A percentile compares a stretch with the other conserved stretches of the same genome.
Evolutionary conservation across 306 rosid genomes (phyloP).

Genomic region (Fagus sylvatica): DNA sequence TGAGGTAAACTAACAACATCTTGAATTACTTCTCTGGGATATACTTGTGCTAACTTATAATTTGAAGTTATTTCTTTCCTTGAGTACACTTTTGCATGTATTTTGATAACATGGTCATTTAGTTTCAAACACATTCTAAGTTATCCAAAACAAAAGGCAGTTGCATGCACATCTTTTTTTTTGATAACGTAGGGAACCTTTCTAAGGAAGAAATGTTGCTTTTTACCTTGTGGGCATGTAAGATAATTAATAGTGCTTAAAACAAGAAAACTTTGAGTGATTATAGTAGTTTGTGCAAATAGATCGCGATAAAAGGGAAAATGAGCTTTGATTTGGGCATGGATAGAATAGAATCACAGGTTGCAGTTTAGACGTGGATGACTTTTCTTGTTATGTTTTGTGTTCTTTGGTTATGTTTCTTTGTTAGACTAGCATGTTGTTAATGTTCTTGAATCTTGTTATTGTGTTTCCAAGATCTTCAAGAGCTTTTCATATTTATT

Average conservation of each 20-base stretch:
- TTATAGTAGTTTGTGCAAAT: not conserved
- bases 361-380: not conserved
- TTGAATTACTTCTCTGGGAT: constrained; percentile 22
- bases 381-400: not conserved
- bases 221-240: not conserved
- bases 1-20: constrained; percentile 54
- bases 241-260: not conserved
- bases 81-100: not conserved
- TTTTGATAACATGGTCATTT: constrained; percentile 17
- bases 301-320: not conserved
- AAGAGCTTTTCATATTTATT: not conserved
- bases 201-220: not conserved
- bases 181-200: too few species aligned
- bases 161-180: too few species aligned
- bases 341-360: not conserved
- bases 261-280: not conserved
- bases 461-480: not conserved
- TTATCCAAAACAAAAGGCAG: too few species aligned
- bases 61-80: constrained; percentile 5
- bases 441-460: not conserved
- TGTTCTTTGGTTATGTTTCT: not conserved
- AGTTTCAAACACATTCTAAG: not conserved
- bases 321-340: not conserved
- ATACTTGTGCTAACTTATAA: constrained; percentile 2
- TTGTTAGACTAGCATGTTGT: not conserved